Base-by-base conservation (phyloP, 2,329 filamentous ascomycete species). In the Simplicillium aogashimaense region DNA sequence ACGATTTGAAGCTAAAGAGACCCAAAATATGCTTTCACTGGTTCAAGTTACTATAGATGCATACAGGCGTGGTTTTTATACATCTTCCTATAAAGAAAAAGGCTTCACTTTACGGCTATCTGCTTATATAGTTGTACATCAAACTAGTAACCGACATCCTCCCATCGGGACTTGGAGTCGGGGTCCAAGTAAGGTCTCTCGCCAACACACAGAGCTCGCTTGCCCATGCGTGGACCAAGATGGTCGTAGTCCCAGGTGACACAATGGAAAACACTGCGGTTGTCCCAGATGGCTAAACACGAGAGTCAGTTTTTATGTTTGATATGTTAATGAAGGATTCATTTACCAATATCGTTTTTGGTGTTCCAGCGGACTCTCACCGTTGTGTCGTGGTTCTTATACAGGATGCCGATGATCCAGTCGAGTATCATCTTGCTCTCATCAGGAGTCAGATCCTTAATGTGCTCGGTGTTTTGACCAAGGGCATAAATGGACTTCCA, bases 221-320 rank as follows among this genome's bases (percentile, higher is more conserved):
- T 60, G 4, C 65, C 65, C n/a, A 57, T 55, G 3, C 65, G 53
- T 2, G 61, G 61, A 7, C 60, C 63, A 3, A 25, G 20, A 25
- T 25, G 20, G 20, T 49, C 62, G 11, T 81, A 82, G 47, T 83
- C 80, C 45, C 74, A 79, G 0, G 76, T 82, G 0, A 76, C 77
- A 30, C 69, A 65, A 44, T 70, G 66, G 47, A 60, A 65, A 10
- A 61, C 70, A 25, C 58, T 67, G 38, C 68, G 58, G 50, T 83
- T 83, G 51, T 84, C 79, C 80, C 80, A 84, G 46, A 83, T 78
- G 2, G 76, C 72, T 4, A 70, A 51, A 47, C 5, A 9, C 5
- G 9, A 25, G 9, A 25, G 20, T 25, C 20, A 25, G 20, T 25
- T 6, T 25, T 25, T 25, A 25, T 25, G 20, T 25, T 25, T 25